Evolutionary conservation across 768 basidiomycete genomes (phyloP).

Genomic region (Dictyophora rubrovolvata): DNA sequence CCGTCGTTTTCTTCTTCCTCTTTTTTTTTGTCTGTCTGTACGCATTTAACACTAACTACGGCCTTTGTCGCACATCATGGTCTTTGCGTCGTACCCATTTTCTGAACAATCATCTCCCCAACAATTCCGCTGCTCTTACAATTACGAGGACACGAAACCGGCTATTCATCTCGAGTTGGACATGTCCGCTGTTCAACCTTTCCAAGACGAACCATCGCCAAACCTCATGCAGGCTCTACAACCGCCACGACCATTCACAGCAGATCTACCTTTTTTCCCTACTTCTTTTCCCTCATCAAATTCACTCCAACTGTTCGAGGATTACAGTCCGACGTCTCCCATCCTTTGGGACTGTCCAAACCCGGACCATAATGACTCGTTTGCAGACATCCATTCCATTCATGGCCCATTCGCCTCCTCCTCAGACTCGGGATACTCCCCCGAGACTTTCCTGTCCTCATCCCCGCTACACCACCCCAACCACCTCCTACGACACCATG

Average conservation of each 20-base stretch:
- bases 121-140: background rate
- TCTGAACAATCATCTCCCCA: background rate
- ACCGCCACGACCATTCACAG: background rate
- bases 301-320: background rate
- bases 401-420: background rate
- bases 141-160: background rate
- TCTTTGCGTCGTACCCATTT: background rate
- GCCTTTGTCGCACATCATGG: background rate
- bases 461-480: conserved; percentile 38
- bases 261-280: background rate
- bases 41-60: background rate
- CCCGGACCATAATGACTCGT: background rate
- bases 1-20: background rate
- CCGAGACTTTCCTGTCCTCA: conserved; percentile 33
- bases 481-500: conserved; percentile 24
- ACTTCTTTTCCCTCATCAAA: background rate
- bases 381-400: background rate
- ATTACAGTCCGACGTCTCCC: background rate
- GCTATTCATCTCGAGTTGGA: background rate
- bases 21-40: background rate
- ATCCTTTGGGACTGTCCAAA: conserved; percentile 1
- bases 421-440: background rate
- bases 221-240: background rate
- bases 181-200: background rate
- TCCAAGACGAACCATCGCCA: background rate